Conservation (phyloP, 139 green algal genomes). For the Haematococcus lacustris region DNA sequence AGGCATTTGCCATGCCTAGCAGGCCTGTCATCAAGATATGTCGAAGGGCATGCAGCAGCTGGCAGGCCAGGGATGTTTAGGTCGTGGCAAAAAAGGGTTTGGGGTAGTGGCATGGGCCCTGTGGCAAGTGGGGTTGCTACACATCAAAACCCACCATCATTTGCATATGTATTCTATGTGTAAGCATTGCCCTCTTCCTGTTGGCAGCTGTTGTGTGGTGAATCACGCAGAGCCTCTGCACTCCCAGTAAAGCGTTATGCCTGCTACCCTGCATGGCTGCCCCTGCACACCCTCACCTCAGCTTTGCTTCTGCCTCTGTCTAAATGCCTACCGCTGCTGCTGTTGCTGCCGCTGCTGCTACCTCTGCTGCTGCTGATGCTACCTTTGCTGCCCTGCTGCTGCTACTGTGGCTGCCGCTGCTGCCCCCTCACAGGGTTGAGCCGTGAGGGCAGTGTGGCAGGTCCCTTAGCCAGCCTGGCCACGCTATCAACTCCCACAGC, state of each 20-base stretch:
- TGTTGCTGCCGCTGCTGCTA: neutral
- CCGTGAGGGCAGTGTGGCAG: conserved; percentile 28
- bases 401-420: neutral
- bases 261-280: neutral
- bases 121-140: too few species aligned
- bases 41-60: too few species aligned
- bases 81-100: too few species aligned
- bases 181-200: too few species aligned
- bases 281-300: neutral
- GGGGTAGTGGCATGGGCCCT: too few species aligned
- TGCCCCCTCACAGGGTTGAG: conserved; percentile 16
- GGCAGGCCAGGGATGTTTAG: too few species aligned
- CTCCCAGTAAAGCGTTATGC: neutral
- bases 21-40: too few species aligned
- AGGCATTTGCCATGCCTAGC: too few species aligned
- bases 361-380: conserved; percentile 5
- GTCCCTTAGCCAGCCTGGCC: conserved; percentile 7
- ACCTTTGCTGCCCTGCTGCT: neutral
- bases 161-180: too few species aligned
- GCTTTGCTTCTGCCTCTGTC: neutral
- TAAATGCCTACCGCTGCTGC: neutral
- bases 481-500: conserved; percentile 19
- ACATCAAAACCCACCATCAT: too few species aligned
- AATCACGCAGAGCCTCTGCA: too few species aligned
- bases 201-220: too few species aligned